Evolutionary conservation across 2,329 filamentous ascomycete species (phyloP).

Genomic region (Penicillium sp.): DNA sequence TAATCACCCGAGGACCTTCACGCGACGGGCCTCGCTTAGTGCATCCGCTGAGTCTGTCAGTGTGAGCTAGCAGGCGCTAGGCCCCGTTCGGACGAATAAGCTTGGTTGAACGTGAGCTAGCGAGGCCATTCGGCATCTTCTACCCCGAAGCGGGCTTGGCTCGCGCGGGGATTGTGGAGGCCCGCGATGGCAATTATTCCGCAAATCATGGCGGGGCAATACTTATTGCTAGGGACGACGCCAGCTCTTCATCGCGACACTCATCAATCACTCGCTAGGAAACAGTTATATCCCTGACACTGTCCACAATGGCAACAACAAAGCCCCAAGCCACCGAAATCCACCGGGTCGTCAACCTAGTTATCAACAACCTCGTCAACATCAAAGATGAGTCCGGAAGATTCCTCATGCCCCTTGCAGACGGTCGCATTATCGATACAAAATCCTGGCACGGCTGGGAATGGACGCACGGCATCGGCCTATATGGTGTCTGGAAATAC

Average conservation of each 20-base stretch:
- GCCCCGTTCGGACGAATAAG: not conserved
- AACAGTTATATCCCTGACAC: not conserved
- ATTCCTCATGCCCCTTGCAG: slow-evolving; percentile 71
- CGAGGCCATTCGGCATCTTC: not conserved
- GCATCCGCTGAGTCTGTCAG: not conserved
- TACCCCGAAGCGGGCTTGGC: slow-evolving; percentile 25
- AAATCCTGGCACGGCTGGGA: slow-evolving; percentile 80
- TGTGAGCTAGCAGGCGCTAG: not conserved
- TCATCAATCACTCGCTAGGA: not conserved
- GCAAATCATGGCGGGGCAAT: slow-evolving; percentile 22
- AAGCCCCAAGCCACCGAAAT: slow-evolving; percentile 42
- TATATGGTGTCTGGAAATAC: slow-evolving; percentile 83
- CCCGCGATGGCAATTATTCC: slow-evolving; percentile 14
- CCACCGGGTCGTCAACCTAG: slow-evolving; percentile 62
- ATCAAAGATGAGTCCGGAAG: slow-evolving; percentile 76
- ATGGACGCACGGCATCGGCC: slow-evolving; percentile 79
- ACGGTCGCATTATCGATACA: slow-evolving; percentile 78
- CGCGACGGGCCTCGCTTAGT: not conserved
- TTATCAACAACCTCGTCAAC: slow-evolving; percentile 76
- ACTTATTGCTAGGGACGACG: not conserved
- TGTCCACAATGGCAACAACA: slow-evolving; percentile 21
- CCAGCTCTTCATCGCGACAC: not conserved
- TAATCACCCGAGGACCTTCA: slow-evolving; percentile 16
- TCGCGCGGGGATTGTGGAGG: slow-evolving; percentile 14
- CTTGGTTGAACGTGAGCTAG: not conserved